Evolutionary conservation across 176 grass and related monocot genomes (phyloP).

Genomic region (Triticum dicoccoides): DNA sequence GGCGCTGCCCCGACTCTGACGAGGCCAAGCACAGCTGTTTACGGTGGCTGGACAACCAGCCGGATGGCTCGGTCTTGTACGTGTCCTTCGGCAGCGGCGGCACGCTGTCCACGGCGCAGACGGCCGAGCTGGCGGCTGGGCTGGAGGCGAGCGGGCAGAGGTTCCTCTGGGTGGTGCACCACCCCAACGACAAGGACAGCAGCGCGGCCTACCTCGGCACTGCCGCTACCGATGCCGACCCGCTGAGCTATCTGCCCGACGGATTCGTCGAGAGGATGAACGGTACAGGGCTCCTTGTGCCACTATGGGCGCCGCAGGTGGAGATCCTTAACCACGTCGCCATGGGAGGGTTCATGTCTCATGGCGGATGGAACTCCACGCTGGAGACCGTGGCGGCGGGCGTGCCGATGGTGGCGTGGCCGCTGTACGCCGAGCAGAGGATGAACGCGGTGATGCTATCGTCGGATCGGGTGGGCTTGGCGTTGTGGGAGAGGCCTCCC

Average conservation of each 20-base stretch:
- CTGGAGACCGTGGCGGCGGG: conserved; percentile 42
- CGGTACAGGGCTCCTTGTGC: too few species aligned
- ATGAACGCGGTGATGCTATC: conserved; percentile 47
- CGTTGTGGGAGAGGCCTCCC: not conserved
- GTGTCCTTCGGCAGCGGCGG: conserved; percentile 74
- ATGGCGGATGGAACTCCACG: conserved; percentile 63
- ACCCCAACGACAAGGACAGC: too few species aligned
- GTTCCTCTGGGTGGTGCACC: conserved; percentile 54
- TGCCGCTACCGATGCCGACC: too few species aligned
- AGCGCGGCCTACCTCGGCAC: not conserved
- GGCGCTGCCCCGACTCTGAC: not conserved
- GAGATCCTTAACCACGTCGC: conserved; percentile 40
- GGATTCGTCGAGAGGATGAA: too few species aligned
- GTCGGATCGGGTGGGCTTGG: conserved; percentile 20
- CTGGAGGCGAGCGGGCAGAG: conserved; percentile 59
- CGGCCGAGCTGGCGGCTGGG: conserved; percentile 46
- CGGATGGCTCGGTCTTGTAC: conserved; percentile 52
- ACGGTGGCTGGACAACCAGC: conserved; percentile 72
- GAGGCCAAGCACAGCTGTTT: conserved; percentile 27
- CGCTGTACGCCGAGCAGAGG: conserved; percentile 62
- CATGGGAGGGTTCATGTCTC: conserved; percentile 39
- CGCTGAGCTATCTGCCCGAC: too few species aligned
- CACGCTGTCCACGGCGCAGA: conserved; percentile 44
- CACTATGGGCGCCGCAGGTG: conserved; percentile 39
- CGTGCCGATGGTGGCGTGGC: conserved; percentile 53